Evolutionary conservation across 1,284 basidiomycete genomes (phyloP).

Genomic region (Austropuccinia psidii): DNA sequence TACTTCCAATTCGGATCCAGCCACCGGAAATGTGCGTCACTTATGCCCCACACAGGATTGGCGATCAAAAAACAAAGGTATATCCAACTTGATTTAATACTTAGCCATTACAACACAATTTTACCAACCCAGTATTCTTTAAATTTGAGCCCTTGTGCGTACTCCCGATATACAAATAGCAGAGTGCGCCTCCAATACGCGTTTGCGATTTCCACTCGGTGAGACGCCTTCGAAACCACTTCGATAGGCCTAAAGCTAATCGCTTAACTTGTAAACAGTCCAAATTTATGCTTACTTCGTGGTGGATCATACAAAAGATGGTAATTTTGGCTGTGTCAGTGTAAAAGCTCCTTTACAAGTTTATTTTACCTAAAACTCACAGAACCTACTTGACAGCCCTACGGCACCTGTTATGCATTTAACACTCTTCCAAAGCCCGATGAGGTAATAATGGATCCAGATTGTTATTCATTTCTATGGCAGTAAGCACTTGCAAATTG

Average conservation of each 20-base stretch:
- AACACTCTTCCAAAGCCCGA: neutral
- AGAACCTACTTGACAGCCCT: neutral
- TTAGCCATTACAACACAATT: too few species aligned
- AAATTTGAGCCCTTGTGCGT: neutral
- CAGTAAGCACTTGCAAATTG: constrained; percentile 4
- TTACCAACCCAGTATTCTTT: too few species aligned
- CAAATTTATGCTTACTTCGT: constrained; percentile 5
- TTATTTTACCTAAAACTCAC: neutral
- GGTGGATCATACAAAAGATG: neutral
- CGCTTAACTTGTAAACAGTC: neutral
- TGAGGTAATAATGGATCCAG: neutral
- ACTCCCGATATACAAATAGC: neutral
- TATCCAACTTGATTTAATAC: neutral
- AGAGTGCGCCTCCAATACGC: constrained; percentile 9
- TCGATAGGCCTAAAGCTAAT: neutral
- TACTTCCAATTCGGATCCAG: neutral
- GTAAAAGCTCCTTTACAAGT: neutral
- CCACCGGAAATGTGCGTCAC: constrained; percentile 3
- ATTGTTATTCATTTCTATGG: neutral
- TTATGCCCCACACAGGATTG: neutral
- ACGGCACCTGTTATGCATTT: neutral
- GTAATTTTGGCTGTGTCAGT: constrained; percentile 16
- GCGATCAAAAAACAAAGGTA: neutral
- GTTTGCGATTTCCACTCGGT: neutral
- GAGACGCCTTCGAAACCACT: neutral